Base-by-base conservation (phyloP, 1,284 basidiomycete species). In the Vanrija sp. region DNA sequence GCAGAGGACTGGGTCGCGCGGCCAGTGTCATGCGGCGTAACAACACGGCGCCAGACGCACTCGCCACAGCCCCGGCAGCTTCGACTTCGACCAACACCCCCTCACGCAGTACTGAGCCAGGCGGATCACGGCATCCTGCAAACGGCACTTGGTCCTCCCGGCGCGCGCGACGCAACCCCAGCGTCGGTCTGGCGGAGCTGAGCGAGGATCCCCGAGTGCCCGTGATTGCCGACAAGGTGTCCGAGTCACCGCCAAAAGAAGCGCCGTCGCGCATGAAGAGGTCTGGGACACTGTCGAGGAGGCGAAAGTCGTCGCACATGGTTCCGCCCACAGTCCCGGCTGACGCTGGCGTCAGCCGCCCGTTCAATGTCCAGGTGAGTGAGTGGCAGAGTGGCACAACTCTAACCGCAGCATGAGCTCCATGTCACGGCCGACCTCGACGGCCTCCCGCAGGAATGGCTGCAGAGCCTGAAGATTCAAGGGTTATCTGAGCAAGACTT, bases 321-420 rank as follows among this genome's bases (percentile, higher is more conserved):
- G 19, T 26, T 42, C 25, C 40, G 25, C 8, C 23, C 26, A 3
- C 47, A 18, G 26, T 39, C 47, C 23, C 46, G 28, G 66, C 67
- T 15, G 68, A 70, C 48, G 54, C 25, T 18, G 67, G 65, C 1
- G 69, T 75, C 3, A 64, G 66, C 12, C 49, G 60, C 28, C 73
- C 73, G 0, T 75, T 69, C 65, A 72, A 73, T 38, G 64, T 72
- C n/a, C 65, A 65, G 46, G 72, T 74, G 52, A 51, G 70, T 74
- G 52, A 50, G 70, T 63, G 10, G 6, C 10, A 8, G 21, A 28
- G 10, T 8, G 6, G 19, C 4, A 5, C 21, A 38, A 43, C 38
- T 26, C 43, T 53, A 18, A 55, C 34, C 14, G 16, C 57, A 75
- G 74, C 74, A 75, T 51, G 68, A 73, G 34, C 59, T 75, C 4